Evolutionary conservation across 495 filamentous ascomycete species (phyloP).

Genomic region (Penicillium cinerascens): DNA sequence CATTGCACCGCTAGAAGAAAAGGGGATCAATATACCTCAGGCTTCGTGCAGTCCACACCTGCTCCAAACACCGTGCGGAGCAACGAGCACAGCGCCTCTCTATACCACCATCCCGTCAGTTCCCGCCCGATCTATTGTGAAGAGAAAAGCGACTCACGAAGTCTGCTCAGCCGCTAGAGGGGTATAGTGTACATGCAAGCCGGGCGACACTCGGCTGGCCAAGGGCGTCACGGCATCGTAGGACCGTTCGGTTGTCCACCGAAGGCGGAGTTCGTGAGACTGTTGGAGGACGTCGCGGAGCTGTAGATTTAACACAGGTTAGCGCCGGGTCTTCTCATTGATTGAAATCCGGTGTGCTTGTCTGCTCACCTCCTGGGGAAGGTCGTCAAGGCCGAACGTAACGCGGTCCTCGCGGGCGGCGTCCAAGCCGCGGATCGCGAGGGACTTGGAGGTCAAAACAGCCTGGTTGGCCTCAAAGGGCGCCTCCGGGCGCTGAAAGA

Average conservation of each 20-base stretch:
- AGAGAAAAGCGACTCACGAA: constrained; percentile 31
- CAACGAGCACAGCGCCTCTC: constrained; percentile 56
- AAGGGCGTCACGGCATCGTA: constrained; percentile 66
- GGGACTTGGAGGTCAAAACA: constrained; percentile 41
- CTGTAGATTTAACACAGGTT: constrained; percentile 25
- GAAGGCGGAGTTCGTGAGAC: constrained; percentile 71
- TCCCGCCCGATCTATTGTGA: background rate
- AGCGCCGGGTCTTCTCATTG: background rate
- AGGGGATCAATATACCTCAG: constrained; percentile 37
- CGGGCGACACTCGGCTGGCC: constrained; percentile 68
- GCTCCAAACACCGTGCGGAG: constrained; percentile 60
- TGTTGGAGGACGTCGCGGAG: constrained; percentile 60
- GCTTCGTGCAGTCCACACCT: constrained; percentile 48
- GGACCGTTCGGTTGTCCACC: constrained; percentile 62
- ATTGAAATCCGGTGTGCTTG: background rate
- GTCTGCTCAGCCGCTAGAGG: constrained; percentile 42
- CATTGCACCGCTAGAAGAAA: background rate
- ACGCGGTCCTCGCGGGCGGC: constrained; percentile 78
- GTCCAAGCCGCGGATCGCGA: constrained; percentile 50
- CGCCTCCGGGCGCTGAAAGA: constrained; percentile 59
- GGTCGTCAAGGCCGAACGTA: constrained; percentile 68
- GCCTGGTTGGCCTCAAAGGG: constrained; percentile 60
- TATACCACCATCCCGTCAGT: constrained; percentile 26
- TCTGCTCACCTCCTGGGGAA: constrained; percentile 60
- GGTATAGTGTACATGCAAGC: constrained; percentile 79